Base-by-base conservation (phyloP, 2,329 filamentous ascomycete genomes). In the Trichoderma brevicompactum region DNA sequence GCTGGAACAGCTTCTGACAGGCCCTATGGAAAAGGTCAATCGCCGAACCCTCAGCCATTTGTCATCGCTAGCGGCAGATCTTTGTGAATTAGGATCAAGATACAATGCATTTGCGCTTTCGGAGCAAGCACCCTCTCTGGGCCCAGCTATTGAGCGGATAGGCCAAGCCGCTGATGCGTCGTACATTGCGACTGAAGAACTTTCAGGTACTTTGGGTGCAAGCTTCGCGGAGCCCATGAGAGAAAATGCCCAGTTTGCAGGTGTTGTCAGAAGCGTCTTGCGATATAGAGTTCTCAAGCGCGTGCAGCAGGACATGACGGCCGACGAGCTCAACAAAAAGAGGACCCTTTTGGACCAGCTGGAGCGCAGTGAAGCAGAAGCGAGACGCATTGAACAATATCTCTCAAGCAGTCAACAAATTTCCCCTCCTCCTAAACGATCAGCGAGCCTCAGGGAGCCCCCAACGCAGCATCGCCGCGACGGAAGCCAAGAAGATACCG, bases 151-250 rank as follows among this genome's bases (percentile, higher is more conserved):
- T 69, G 95, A 99, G 78, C 90, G 94, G 68, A 87, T 96, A 52
- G 95, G 95, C 0, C 95, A 99, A 78, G 95, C 95, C 2, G 92
- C 94, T 8, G 95, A 99, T 75, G 92, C 92, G 9, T 97, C 95
- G 0, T 99, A 98, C 75, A 94, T 99, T 69, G 93, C 92, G 9
- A 98, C 94, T 0, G 92, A 96, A 72, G 95, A 99, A 75, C 82
- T 99, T 3, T 94, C 94, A 0, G 88, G 88, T 2, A 90, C 91
- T 0, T 81, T 99, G n/a, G 94, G 94, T 19, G 94, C 94, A 40
- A 95, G 88, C 70, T 99, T 99, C 74, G 93, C 96, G 0, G 96
- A 99, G 74, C 95, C 95, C 0, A 97, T 99, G 92, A 87, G 96
- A 64, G 95, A 99, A 79, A 96, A 93, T 72, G 94, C 95, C 12